Percentiles rank a stretch among this genome's conserved stretches.
phyloP scores from a whole-genome alignment of 441 rosid genomes.

The Metrosideros polymorpha region DNA sequence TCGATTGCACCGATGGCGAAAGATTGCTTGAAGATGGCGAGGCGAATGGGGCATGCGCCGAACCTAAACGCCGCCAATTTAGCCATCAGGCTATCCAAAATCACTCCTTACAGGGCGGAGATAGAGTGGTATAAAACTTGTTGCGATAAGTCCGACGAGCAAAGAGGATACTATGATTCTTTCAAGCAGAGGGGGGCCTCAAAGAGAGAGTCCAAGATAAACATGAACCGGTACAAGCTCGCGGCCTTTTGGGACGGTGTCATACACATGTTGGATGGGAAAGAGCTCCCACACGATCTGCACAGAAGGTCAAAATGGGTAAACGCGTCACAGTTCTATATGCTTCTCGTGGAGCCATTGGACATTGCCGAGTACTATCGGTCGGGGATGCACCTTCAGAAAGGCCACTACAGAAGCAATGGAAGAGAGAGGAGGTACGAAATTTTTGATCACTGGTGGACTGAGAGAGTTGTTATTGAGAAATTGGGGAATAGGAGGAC shows the following conservation, averaged over 20 bases:
- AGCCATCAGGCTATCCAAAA: slow-evolving; percentile 38
- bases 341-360: slow-evolving; percentile 68
- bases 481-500: slow-evolving; percentile 29
- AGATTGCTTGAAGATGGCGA: slow-evolving; percentile 39
- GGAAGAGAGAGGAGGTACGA: slow-evolving; percentile 66
- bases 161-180: slow-evolving; percentile 68
- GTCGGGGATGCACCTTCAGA: slow-evolving; percentile 1
- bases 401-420: slow-evolving; percentile 34
- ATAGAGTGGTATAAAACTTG: slow-evolving; percentile 61
- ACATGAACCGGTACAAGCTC: slow-evolving; percentile 47
- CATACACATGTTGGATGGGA: slow-evolving; percentile 41
- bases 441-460: slow-evolving; percentile 66
- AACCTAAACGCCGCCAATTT: slow-evolving; percentile 43
- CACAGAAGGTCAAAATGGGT: slow-evolving; percentile 50
- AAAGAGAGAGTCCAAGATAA: slow-evolving; percentile 32
- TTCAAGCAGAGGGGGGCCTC: slow-evolving; percentile 43
- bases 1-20: slow-evolving; percentile 17
- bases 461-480: background rate
- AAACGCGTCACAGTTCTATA: slow-evolving; percentile 43
- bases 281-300: slow-evolving; percentile 61
- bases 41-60: slow-evolving; percentile 32
- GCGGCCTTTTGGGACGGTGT: slow-evolving; percentile 58
- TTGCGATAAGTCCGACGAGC: slow-evolving; percentile 41
- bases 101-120: slow-evolving; percentile 40
- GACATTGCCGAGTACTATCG: slow-evolving; percentile 73